Conservation (phyloP, 257 asterid genomes). For the Thymus quinquecostatus region DNA sequence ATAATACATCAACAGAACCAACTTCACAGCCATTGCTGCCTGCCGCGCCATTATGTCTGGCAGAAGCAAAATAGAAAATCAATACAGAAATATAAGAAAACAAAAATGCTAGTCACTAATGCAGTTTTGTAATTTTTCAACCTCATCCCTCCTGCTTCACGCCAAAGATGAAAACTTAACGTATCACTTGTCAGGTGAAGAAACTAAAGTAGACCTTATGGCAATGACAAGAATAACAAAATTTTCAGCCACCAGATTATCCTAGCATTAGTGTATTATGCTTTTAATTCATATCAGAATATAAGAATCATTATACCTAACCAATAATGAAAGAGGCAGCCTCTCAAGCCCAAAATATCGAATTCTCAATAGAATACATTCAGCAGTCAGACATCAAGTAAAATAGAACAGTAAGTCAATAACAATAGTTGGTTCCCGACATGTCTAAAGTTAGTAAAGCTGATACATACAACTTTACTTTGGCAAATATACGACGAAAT, state of each 20-base stretch:
- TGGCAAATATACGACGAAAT: conserved; percentile 1
- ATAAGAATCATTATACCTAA: background rate
- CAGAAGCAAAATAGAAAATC: conserved; percentile 30
- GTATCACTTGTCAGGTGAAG: background rate
- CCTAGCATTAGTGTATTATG: conserved; percentile 3
- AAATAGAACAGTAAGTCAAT: conserved; percentile 10
- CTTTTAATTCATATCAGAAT: conserved; percentile 8
- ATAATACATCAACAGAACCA: conserved; percentile 70
- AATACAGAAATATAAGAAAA: conserved; percentile 8
- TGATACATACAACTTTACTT: background rate
- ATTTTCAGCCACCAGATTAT: background rate
- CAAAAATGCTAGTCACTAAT: conserved; percentile 12
- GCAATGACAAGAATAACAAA: background rate
- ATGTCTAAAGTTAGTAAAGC: conserved; percentile 13
- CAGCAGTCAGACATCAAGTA: conserved; percentile 10
- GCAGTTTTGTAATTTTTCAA: background rate
- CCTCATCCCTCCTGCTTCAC: background rate
- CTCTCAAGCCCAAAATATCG: conserved; percentile 9
- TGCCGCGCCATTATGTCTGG: conserved; percentile 86
- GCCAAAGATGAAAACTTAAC: background rate
- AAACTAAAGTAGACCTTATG: background rate
- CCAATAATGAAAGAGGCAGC: conserved; percentile 10
- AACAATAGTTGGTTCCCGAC: conserved; percentile 13
- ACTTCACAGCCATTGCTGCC: conserved; percentile 80
- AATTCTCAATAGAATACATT: background rate